Conservation (phyloP, 805 yeast species). For the Naumovozyma baii region DNA sequence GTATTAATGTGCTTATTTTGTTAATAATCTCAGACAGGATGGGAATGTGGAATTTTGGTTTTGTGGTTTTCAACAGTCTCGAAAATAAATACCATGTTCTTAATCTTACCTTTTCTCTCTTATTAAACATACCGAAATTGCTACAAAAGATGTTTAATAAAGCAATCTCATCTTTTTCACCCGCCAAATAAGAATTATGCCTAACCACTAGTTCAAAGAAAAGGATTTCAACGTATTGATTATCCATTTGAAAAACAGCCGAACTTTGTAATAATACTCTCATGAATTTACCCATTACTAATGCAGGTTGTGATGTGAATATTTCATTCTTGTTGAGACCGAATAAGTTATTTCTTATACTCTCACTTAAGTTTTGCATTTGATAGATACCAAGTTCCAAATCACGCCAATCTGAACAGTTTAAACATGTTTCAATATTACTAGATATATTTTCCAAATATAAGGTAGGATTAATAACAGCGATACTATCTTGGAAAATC, state of each 20-base stretch:
- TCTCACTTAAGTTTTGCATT: slow-evolving; percentile 68
- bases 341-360: slow-evolving; percentile 67
- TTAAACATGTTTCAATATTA: slow-evolving; percentile 41
- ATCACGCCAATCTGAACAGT: slow-evolving; percentile 56
- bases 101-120: slow-evolving; percentile 59
- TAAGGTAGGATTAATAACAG: slow-evolving; percentile 47
- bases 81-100: slow-evolving; percentile 88
- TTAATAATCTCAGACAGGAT: slow-evolving; percentile 50
- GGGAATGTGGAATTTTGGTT: slow-evolving; percentile 47
- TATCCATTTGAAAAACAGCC: slow-evolving; percentile 42
- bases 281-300: slow-evolving; percentile 32
- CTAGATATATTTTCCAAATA: slow-evolving; percentile 50
- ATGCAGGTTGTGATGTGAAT: slow-evolving; percentile 53
- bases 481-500: slow-evolving; percentile 76
- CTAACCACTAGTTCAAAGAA: slow-evolving; percentile 81
- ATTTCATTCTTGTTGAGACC: slow-evolving; percentile 59
- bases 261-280: slow-evolving; percentile 21
- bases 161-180: slow-evolving; percentile 40
- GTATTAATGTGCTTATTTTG: slow-evolving; percentile 51
- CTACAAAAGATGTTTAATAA: slow-evolving; percentile 73
- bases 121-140: slow-evolving; percentile 71
- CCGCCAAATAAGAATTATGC: slow-evolving; percentile 48
- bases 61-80: slow-evolving; percentile 69
- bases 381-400: slow-evolving; percentile 83
- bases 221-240: slow-evolving; percentile 71